Base-by-base conservation (phyloP, 208 protist species). In the Wallacemonas rigidus region DNA sequence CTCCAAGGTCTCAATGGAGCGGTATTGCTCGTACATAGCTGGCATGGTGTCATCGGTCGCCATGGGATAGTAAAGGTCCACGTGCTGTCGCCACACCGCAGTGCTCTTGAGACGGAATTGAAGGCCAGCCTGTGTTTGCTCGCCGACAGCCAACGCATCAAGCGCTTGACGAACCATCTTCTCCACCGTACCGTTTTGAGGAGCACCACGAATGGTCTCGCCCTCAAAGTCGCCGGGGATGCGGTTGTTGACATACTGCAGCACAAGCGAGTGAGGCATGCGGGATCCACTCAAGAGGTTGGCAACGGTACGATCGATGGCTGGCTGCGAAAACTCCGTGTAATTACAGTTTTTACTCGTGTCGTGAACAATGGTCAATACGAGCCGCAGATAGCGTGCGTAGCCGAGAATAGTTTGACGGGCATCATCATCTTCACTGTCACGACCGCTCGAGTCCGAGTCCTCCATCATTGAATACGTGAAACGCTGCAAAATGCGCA, bases 401-500 rank as follows among this genome's bases (percentile, higher is more conserved):
- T 77, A 80, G 9, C 77, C 84, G 1, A 15, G 15, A 41, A 65
- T 65, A 41, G 60, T 65, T 38, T 48, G 4, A 17, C 17, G 6
- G 3, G 56, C 12, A 41, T 53, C 41, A 6, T 65, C 41, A 39
- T 65, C 60, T 3, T 48, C 47, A 9, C 7, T 7, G 38, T 2
- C 43, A 15, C 12, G 0, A 50, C 45, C 8, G 8, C 4, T 6
- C 7, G 60, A 65, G 43, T 48, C 40, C 36, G 60, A n/a, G 60
- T 48, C 41, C 12, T 38, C 1, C 60, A 15, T 2, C 12, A 11
- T 51, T 8, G 54, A 36, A 71, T 82, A 91, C 15, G 83, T 81
- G 72, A 91, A 89, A 72, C 91, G 91, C 64, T 89, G 77, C 40
- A 95, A 72, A 1, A 91, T 43, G 44, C 87, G 91, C 48, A 89